Evolutionary conservation across 345 rosid genomes (phyloP).

Genomic region (Cardamine occulta): DNA sequence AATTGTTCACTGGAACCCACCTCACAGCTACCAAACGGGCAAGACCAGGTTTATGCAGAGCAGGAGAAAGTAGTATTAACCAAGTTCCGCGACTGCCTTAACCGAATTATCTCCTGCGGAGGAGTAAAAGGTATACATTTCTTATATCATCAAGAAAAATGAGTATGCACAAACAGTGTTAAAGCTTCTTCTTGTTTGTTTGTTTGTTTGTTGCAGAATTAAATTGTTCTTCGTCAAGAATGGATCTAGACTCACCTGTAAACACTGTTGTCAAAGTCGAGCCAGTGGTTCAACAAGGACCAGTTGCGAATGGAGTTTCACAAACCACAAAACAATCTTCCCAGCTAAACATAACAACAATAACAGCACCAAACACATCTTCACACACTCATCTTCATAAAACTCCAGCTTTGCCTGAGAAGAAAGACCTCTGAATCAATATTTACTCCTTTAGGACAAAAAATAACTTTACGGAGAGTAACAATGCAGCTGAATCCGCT

Average conservation of each 20-base stretch:
- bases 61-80: slow-evolving; percentile 81
- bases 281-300: slow-evolving; percentile 38
- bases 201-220: slow-evolving; percentile 41
- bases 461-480: slow-evolving; percentile 40
- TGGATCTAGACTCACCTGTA: slow-evolving; percentile 33
- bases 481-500: slow-evolving; percentile 12
- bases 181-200: slow-evolving; percentile 13
- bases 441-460: slow-evolving; percentile 27
- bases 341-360: slow-evolving; percentile 27
- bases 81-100: slow-evolving; percentile 87
- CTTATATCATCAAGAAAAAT: background rate
- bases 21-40: slow-evolving; percentile 58
- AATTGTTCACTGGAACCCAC: slow-evolving; percentile 65
- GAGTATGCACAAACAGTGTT: slow-evolving; percentile 15
- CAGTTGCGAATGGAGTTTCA: slow-evolving; percentile 39
- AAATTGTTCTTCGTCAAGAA: slow-evolving; percentile 39
- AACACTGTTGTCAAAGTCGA: slow-evolving; percentile 27
- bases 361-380: slow-evolving; percentile 17
- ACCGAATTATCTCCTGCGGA: slow-evolving; percentile 77
- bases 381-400: slow-evolving; percentile 26
- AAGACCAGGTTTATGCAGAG: slow-evolving; percentile 67
- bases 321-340: slow-evolving; percentile 34
- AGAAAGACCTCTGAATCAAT: slow-evolving; percentile 34
- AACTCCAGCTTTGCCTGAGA: slow-evolving; percentile 33
- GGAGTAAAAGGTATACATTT: slow-evolving; percentile 68